Percentiles rank a stretch among this genome's conserved stretches.
These are phyloP conservation scores for Collybia mongolica DNA, from an alignment of 768 basidiomycete species.

Conservation along the genomic window DNA sequence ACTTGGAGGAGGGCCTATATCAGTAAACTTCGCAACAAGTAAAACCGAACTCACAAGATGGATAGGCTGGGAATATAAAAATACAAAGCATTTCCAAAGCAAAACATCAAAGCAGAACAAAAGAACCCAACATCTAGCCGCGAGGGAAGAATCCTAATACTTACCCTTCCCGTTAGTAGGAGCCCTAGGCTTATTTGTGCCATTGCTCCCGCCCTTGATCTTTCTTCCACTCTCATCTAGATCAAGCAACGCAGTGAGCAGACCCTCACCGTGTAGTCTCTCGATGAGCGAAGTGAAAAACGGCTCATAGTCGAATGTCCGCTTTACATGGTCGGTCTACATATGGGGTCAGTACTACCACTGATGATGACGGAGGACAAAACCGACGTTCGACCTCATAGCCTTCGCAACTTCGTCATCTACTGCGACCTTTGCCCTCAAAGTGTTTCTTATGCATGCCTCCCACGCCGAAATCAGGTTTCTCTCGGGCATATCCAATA, in stretches of 20 bases:
- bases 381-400: conserved; percentile 41
- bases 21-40: no score
- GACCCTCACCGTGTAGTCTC: conserved; percentile 42
- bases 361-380: background rate
- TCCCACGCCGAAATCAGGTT: conserved; percentile 45
- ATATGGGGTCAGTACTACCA: background rate
- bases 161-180: conserved; percentile 5
- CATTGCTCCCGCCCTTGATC: conserved; percentile 13
- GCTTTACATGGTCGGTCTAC: conserved; percentile 55
- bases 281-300: conserved; percentile 49
- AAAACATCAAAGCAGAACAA: no score
- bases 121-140: no score
- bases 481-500: conserved; percentile 41
- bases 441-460: conserved; percentile 37
- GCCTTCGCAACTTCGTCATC: conserved; percentile 52
- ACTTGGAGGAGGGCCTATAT: no score
- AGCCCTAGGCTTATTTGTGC: background rate
- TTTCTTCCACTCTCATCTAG: conserved; percentile 31
- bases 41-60: no score
- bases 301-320: conserved; percentile 65
- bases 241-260: conserved; percentile 42
- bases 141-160: background rate
- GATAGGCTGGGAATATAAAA: no score
- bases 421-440: conserved; percentile 36
- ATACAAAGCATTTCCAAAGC: no score